Conservation (phyloP, 176 grass and related monocot genomes). For the Aegilops longissima region DNA sequence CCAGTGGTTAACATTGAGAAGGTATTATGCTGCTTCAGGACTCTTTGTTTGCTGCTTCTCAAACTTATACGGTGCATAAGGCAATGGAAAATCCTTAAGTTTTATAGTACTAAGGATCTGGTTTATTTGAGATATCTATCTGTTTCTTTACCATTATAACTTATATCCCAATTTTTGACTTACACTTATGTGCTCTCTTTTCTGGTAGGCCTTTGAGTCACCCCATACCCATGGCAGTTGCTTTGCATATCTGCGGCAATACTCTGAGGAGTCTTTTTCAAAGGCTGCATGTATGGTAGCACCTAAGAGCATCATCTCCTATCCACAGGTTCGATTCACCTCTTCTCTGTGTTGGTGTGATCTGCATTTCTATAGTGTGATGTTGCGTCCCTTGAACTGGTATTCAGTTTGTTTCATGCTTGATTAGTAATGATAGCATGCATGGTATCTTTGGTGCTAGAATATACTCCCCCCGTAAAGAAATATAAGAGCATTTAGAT, state of each 20-base stretch:
- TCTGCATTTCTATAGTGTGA: not conserved
- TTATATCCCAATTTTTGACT: not conserved
- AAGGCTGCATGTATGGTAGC: conserved; percentile 86
- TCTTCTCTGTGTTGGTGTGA: not conserved
- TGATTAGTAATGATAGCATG: not conserved
- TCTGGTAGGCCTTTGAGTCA: conserved; percentile 82
- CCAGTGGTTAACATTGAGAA: conserved; percentile 88
- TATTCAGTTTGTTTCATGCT: not conserved
- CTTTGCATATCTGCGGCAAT: conserved; percentile 84
- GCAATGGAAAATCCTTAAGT: not conserved
- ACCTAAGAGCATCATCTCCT: conserved; percentile 80
- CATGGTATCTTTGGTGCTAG: not conserved
- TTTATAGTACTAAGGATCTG: not conserved
- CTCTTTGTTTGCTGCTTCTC: not conserved
- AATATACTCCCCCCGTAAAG: not conserved
- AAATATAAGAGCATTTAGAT: no score
- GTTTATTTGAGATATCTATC: not conserved
- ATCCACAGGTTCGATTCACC: conserved; percentile 72
- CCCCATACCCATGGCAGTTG: conserved; percentile 76
- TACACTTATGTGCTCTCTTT: conserved; percentile 3
- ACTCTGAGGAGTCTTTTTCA: conserved; percentile 65
- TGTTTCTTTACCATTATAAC: not conserved
- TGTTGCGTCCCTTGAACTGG: conserved; percentile 2
- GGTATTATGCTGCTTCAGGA: conserved; percentile 42
- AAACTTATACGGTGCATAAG: not conserved